Conservation (phyloP, 2,329 filamentous ascomycete species). For the Ustulina deusta region DNA sequence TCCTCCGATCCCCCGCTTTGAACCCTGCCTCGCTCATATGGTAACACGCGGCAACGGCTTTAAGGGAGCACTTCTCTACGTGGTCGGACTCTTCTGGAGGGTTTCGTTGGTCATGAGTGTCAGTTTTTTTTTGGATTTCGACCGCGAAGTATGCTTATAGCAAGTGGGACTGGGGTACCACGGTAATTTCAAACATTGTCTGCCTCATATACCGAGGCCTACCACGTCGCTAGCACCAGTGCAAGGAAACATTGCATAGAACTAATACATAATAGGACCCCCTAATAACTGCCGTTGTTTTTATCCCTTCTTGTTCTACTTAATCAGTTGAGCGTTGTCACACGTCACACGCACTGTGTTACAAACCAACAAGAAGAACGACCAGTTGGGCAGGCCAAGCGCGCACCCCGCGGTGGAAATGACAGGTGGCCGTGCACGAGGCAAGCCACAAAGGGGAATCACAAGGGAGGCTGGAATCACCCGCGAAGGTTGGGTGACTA, state of each 20-base stretch:
- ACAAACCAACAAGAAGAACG: no score
- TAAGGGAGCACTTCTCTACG: conserved; percentile 11
- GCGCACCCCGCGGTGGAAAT: no score
- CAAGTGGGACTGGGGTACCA: conserved; percentile 1
- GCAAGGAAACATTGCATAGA: not conserved
- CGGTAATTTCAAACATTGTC: conserved; percentile 4
- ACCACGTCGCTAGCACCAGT: not conserved
- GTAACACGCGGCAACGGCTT: conserved; percentile 6
- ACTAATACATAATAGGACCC: conserved; percentile 1
- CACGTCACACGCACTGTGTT: no score
- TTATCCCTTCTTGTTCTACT: no score
- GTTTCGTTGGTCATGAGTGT: conserved; percentile 1
- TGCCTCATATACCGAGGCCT: not conserved
- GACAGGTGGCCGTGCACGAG: no score
- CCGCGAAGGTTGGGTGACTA: no score
- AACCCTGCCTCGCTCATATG: conserved; percentile 1
- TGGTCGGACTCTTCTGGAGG: not conserved
- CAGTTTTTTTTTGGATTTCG: not conserved
- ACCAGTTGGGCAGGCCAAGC: no score
- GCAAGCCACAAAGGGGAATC: no score
- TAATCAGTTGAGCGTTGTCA: no score
- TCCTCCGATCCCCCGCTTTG: not conserved
- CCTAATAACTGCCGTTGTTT: no score
- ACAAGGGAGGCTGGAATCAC: no score
- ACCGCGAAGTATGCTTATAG: no score